Percentiles rank a stretch among this genome's conserved stretches.
phyloP scores from a whole-genome alignment of 2,329 filamentous ascomycete genomes.

The Didymellaceae sp. region DNA sequence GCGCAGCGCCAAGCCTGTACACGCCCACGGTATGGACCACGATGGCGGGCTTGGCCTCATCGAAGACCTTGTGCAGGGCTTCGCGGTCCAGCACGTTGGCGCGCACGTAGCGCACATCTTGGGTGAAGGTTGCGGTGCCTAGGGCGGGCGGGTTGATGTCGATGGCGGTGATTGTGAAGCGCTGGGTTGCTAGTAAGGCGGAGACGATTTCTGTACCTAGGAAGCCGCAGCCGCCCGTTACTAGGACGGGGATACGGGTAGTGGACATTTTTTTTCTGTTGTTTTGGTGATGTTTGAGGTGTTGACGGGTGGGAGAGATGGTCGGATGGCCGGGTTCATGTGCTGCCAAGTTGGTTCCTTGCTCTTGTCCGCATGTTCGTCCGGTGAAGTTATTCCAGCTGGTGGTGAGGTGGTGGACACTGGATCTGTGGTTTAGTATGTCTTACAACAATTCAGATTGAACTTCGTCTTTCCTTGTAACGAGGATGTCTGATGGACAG shows the following conservation, averaged over 20 bases:
- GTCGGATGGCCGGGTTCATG: slow-evolving; percentile 9
- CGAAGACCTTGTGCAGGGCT: slow-evolving; percentile 57
- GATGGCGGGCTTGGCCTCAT: slow-evolving; percentile 73
- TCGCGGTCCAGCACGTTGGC: slow-evolving; percentile 49
- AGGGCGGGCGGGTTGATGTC: slow-evolving; percentile 47
- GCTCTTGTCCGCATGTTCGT: slow-evolving; percentile 16
- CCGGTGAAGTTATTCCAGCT: background rate
- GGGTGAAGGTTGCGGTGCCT: slow-evolving; percentile 32
- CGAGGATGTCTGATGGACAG: background rate
- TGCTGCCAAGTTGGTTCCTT: slow-evolving; percentile 16
- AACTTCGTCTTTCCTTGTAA: too few relatives aligned
- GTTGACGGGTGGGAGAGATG: background rate
- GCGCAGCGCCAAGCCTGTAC: slow-evolving; percentile 45
- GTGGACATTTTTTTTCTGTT: slow-evolving; percentile 32
- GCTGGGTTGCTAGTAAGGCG: slow-evolving; percentile 46
- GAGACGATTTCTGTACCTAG: slow-evolving; percentile 52
- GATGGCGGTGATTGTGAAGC: slow-evolving; percentile 51
- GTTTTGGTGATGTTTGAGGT: background rate
- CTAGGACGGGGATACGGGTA: slow-evolving; percentile 44
- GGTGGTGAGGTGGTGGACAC: too few relatives aligned
- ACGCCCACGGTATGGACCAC: slow-evolving; percentile 85
- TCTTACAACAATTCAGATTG: too few relatives aligned
- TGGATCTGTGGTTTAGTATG: too few relatives aligned
- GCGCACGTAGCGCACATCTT: slow-evolving; percentile 44
- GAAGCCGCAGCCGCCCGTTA: slow-evolving; percentile 59